Conservation (phyloP, 2,329 filamentous ascomycete genomes). For the Trichoderma sp. region DNA sequence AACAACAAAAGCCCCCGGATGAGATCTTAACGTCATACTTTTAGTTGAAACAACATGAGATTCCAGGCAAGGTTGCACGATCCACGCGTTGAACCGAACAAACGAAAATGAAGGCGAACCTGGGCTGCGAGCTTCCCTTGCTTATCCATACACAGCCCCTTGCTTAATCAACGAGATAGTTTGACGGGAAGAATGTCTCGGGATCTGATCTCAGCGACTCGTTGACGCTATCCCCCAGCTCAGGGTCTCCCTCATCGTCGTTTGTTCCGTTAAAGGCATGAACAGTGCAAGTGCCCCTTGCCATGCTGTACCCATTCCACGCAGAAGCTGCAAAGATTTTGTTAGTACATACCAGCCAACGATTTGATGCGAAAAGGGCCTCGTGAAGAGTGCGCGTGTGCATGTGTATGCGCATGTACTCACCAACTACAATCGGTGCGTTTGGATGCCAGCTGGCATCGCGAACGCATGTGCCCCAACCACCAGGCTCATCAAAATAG, state of each 20-base stretch:
- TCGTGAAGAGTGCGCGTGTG: no score
- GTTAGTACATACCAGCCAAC: background rate
- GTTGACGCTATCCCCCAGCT: constrained; percentile 61
- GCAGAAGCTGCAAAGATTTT: constrained; percentile 64
- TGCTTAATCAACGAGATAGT: background rate
- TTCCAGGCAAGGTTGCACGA: background rate
- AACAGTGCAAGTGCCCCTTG: constrained; percentile 73
- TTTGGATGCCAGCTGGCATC: constrained; percentile 92
- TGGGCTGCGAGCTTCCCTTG: background rate
- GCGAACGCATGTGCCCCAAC: constrained; percentile 78
- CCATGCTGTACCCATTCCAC: constrained; percentile 78
- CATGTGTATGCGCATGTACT: constrained; percentile 36
- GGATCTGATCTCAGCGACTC: constrained; percentile 55
- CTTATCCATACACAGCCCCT: background rate
- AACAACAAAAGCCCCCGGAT: background rate
- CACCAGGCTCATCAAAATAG: constrained; percentile 59
- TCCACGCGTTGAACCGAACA: no score
- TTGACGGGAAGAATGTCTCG: constrained; percentile 31
- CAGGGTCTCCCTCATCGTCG: constrained; percentile 65
- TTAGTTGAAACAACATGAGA: background rate
- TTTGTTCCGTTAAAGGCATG: constrained; percentile 75
- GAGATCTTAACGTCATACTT: background rate
- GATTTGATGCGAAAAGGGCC: no score
- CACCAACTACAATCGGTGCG: constrained; percentile 74
- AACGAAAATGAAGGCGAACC: no score